These are phyloP conservation scores for Colletotrichum sp. DNA, from an alignment of 2,329 filamentous ascomycete genomes.

Conservation along the genomic window DNA sequence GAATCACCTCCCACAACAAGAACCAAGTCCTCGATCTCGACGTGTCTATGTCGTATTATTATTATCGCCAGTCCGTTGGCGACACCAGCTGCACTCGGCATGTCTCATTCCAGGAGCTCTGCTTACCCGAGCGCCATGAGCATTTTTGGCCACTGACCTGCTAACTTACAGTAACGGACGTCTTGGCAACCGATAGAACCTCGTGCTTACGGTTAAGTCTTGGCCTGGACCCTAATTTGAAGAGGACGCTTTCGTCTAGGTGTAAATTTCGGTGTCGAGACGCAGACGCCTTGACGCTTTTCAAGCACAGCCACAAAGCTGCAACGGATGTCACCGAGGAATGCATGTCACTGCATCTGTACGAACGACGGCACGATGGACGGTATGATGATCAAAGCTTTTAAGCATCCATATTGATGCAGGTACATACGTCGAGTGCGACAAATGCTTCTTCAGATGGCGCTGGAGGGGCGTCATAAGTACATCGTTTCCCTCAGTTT, in stretches of 20 bases:
- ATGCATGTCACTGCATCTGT: background rate
- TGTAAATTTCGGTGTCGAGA: background rate
- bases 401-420: background rate
- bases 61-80: background rate
- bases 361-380: background rate
- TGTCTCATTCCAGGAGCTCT: background rate
- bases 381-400: background rate
- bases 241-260: background rate
- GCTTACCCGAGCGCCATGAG: background rate
- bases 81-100: background rate
- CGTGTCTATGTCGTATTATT: background rate
- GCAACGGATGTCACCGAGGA: background rate
- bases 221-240: background rate
- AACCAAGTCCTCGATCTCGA: background rate
- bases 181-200: background rate
- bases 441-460: background rate
- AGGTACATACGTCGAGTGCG: background rate
- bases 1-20: background rate
- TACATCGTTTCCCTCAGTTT: background rate
- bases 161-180: background rate
- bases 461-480: background rate
- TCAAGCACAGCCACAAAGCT: background rate
- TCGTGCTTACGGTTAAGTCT: background rate
- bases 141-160: background rate
- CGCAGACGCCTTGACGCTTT: background rate